phyloP scores from a whole-genome alignment of 371 early-diverging fungal genomes.

The Encephalitozoon intestinalis region DNA sequence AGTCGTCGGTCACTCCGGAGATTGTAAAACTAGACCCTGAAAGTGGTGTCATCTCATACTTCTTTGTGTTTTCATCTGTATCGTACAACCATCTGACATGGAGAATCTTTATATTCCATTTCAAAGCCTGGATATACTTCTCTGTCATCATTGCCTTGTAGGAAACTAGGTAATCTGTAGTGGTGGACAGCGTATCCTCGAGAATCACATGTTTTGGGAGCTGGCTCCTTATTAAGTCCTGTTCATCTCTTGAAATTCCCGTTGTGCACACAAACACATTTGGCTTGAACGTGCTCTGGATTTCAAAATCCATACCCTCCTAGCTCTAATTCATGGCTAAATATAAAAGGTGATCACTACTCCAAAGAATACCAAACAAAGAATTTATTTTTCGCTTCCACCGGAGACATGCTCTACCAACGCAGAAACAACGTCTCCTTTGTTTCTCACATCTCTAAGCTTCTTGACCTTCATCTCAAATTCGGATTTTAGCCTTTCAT shows the following conservation, averaged over 20 bases:
- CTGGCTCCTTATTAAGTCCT: conserved; percentile 2
- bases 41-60: conserved; percentile 43
- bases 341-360: neutral
- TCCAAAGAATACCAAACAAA: neutral
- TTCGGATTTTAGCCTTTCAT: conserved; percentile 3
- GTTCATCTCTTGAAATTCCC: conserved; percentile 40
- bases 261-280: conserved; percentile 42
- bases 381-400: neutral
- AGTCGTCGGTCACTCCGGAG: conserved; percentile 44
- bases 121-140: conserved; percentile 58
- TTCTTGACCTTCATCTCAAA: neutral
- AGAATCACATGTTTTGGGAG: conserved; percentile 12
- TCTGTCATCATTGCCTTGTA: conserved; percentile 53
- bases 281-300: conserved; percentile 21
- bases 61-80: conserved; percentile 2
- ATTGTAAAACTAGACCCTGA: conserved; percentile 55
- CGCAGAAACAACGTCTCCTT: neutral
- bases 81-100: conserved; percentile 54
- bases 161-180: conserved; percentile 48
- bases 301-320: conserved; percentile 28
- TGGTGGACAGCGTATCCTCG: conserved; percentile 32
- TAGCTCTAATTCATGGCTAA: no score
- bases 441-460: neutral
- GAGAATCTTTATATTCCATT: conserved; percentile 55
- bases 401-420: conserved; percentile 11